Evolutionary conservation across 148 eudicot genomes (phyloP), one percentile per base, ranked within the genome.

Genomic region (Camellia lanceoleosa): DNA sequence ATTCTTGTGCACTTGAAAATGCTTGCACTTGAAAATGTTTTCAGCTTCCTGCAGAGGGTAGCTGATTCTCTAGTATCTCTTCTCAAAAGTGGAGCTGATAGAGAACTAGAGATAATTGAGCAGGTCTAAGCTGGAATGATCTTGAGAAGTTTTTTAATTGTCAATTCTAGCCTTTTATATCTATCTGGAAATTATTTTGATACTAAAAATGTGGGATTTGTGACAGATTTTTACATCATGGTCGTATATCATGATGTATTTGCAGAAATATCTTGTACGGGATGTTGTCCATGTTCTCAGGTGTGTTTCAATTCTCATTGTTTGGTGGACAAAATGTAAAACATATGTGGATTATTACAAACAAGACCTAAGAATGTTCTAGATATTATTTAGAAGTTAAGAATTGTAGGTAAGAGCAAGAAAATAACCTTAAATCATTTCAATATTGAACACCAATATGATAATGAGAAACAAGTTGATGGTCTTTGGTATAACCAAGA

Each of bases 191-290:
- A 46, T 82, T 71, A 30, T 72, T 15, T 14, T 68, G 46, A 38
- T 77, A 30, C 52, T 46, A 38, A 71, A 77, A 2, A 8, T 77
- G 16, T 58, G 6, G 42, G 49, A 51, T 68, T 75, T 74, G 63
- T 73, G 74, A 49, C 93, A 96, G 99, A 92, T 96, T 79, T 94
- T 94, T 68, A 90, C 90, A 72, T 96, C 99, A 54, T 94, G 92
- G 93, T 96, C 99, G 5, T 88, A 80, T 77, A 87, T 94, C 42
- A 85, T 90, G 90, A 92, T 96, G 97, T 89, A 92, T 80, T 81
- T 94, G 82, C 97, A 94, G 89, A 94, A 91, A 73, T 88, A 91
- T 87, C 92, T 92, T 69, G 77, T 83, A 63, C 77, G 81, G 72
- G 89, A 96, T 72, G 83, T 92, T 79, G 89, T 85, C 71, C 72